Base-by-base conservation (phyloP, 305 asterid genomes). In the Lippia alba region DNA sequence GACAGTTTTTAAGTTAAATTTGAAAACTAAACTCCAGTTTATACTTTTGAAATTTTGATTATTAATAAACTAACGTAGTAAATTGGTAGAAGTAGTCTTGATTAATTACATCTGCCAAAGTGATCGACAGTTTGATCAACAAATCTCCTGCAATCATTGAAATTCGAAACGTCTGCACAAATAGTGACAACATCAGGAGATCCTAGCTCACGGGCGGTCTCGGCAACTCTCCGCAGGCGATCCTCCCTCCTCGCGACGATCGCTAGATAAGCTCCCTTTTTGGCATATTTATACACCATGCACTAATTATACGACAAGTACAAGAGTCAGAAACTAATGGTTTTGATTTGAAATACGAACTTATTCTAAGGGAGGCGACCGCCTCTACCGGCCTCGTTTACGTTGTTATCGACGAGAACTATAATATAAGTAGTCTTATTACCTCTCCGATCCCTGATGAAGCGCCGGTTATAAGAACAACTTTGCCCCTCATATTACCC, bases 391-490 rank as follows among this genome's bases (percentile, higher is more conserved):
- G 30, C 30, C 30, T 24, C 30, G 30, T 24, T 24, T 24, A 3
- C 30, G 30, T 24, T 24, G 30, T 24, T 24, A 24, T 24, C 30
- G 3, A 24, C 30, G 30, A 24, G 30, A 3, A 1, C 1, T 24
- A 24, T 24, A 24, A 24, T 24, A 24, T 24, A 24, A 12, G 10
- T 44, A 8, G n/a, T 8, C 9, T 36, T 36, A 36, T 18, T 58
- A 58, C 64, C 20, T 58, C 64, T 32, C 64, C 64, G 9, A 58
- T 58, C 14, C 45, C 64, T 0, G 46, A 58, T 12, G 64, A 58
- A 58, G 64, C 64, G 5, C 46, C 20, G 4, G 64, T 58, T 12
- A 58, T 58, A 14, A 58, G 64, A n/a, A 58, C 64, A 33, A 58
- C 64, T 58, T 58, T 58, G 46, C 64, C 64, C 33, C 6, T 56